These are phyloP conservation scores for Pseudocercospora fuligena DNA, from an alignment of 2,329 filamentous ascomycete species.

Conservation along the genomic window DNA sequence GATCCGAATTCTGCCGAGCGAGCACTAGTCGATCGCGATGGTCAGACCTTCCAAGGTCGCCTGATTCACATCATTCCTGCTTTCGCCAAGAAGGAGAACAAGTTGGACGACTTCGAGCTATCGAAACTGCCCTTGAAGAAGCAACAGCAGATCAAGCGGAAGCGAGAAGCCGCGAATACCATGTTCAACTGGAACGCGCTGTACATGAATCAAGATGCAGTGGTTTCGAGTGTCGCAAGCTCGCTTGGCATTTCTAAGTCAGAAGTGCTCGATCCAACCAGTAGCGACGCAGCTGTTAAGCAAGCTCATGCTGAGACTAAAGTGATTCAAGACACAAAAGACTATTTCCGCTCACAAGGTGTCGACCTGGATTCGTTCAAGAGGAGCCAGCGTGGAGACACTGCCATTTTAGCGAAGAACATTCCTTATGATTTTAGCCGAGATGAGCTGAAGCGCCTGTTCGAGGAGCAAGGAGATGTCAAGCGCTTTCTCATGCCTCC, in stretches of 20 bases:
- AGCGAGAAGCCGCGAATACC: slow-evolving; percentile 74
- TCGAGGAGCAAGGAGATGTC: slow-evolving; percentile 84
- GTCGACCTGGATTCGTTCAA: slow-evolving; percentile 94
- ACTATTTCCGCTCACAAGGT: slow-evolving; percentile 84
- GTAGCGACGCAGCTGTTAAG: slow-evolving; percentile 90
- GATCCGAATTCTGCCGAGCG: slow-evolving; percentile 73
- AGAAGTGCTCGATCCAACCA: slow-evolving; percentile 92
- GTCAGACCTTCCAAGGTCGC: slow-evolving; percentile 87
- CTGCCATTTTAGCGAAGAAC: slow-evolving; percentile 90
- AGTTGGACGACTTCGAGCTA: slow-evolving; percentile 84
- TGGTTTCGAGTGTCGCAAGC: slow-evolving; percentile 85
- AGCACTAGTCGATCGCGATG: slow-evolving; percentile 80
- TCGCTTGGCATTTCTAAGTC: slow-evolving; percentile 89
- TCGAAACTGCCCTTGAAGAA: slow-evolving; percentile 93
- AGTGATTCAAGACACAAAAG: slow-evolving; percentile 93
- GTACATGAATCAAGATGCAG: slow-evolving; percentile 95
- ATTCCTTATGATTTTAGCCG: slow-evolving; percentile 81
- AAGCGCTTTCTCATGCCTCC: slow-evolving; percentile 88
- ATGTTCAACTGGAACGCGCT: slow-evolving; percentile 99
- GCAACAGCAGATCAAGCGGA: slow-evolving; percentile 87
- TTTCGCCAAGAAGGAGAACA: slow-evolving; percentile 77
- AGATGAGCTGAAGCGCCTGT: slow-evolving; percentile 78
- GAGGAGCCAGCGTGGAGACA: slow-evolving; percentile 80
- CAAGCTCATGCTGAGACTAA: slow-evolving; percentile 96
- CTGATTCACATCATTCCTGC: slow-evolving; percentile 89